Evolutionary conservation across 108 stramenopile genomes (phyloP).

Genomic region (Aurantiochytrium sp.): DNA sequence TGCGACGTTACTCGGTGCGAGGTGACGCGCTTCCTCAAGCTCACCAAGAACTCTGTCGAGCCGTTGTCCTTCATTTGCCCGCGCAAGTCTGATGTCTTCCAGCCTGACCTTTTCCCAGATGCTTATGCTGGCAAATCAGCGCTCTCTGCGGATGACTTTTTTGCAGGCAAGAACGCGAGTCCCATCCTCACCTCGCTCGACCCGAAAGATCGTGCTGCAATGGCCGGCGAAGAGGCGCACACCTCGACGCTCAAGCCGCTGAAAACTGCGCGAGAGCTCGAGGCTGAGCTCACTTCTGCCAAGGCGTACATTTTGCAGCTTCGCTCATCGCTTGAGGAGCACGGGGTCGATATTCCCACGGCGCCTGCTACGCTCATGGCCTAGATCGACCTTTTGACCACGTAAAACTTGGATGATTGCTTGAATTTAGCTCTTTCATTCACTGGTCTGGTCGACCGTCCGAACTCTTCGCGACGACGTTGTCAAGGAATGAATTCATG

Average conservation of each 20-base stretch:
- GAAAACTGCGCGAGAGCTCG: neutral
- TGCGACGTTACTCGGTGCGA: slow-evolving; percentile 85
- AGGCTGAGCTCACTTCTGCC: neutral
- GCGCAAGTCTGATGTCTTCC: slow-evolving; percentile 94
- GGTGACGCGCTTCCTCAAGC: slow-evolving; percentile 88
- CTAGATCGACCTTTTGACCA: neutral
- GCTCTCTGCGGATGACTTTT: slow-evolving; percentile 82
- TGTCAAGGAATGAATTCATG: too few species aligned
- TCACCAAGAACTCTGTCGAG: slow-evolving; percentile 77
- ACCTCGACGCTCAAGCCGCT: neutral
- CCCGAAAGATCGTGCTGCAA: slow-evolving; percentile 35
- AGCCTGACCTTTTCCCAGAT: slow-evolving; percentile 94
- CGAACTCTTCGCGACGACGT: too few species aligned
- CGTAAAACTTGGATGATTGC: too few species aligned
- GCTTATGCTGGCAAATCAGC: slow-evolving; percentile 64
- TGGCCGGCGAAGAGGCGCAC: neutral
- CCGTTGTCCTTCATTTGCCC: slow-evolving; percentile 87
- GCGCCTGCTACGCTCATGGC: neutral
- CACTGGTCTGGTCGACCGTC: too few species aligned
- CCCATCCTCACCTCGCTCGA: slow-evolving; percentile 72
- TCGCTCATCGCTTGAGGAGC: neutral
- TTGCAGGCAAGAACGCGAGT: slow-evolving; percentile 69
- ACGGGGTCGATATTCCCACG: neutral
- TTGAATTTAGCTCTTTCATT: too few species aligned
- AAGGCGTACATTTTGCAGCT: neutral